These are phyloP conservation scores for Mycena pura DNA, from an alignment of 768 basidiomycete genomes.

Conservation along the genomic window DNA sequence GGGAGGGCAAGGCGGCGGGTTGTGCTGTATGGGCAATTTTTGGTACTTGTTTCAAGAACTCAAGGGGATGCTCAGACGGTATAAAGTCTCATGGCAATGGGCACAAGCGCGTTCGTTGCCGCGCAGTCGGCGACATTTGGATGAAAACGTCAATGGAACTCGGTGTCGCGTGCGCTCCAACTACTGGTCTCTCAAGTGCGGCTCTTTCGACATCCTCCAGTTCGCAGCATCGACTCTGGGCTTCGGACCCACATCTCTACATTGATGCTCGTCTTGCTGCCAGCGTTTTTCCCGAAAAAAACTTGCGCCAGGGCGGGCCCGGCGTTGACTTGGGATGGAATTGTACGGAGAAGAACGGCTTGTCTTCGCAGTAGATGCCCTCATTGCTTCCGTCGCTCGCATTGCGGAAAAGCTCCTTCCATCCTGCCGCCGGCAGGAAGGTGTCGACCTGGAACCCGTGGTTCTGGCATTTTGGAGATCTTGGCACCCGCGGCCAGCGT, in stretches of 20 bases:
- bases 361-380: constrained; percentile 90
- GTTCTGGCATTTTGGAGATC: constrained; percentile 98
- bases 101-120: constrained; percentile 56
- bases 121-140: constrained; percentile 79
- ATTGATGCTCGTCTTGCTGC: no score
- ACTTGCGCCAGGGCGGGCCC: no score
- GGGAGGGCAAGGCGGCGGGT: no score
- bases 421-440: constrained; percentile 74
- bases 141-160: constrained; percentile 98
- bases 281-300: no score
- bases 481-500: constrained; percentile 91
- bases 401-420: constrained; percentile 94
- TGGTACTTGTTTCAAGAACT: no score
- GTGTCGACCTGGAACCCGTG: constrained; percentile 96
- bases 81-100: constrained; percentile 71
- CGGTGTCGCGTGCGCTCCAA: constrained; percentile 96
- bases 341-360: constrained; percentile 97
- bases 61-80: no score
- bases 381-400: constrained; percentile 98
- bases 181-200: no score
- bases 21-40: no score
- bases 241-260: no score
- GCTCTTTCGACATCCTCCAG: no score
- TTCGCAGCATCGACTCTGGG: no score
- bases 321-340: constrained; percentile 98